Evolutionary conservation across 2,329 filamentous ascomycete species (phyloP), one percentile per base, ranked within the genome.

Genomic region (Arthrocladium fulminans): DNA sequence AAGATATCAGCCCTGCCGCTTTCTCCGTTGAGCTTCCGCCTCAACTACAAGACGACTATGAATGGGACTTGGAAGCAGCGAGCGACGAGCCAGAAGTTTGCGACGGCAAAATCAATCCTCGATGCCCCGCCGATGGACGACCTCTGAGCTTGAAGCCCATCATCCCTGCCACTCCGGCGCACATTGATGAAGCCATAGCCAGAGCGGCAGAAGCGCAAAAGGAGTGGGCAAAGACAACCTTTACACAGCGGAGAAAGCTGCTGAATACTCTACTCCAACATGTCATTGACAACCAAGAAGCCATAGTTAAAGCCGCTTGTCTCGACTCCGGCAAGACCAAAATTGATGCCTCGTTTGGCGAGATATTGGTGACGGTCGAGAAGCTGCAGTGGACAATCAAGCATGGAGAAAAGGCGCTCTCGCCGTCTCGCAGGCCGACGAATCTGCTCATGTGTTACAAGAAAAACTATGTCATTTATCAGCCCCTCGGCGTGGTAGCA

Each of bases 391-490:
- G 92, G 92, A 95, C 88, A 2, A 83, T 97, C 54, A 73, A 81
- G 55, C 88, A 98, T 67, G 92, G 92, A 58, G 89, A 96, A 67
- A 80, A 79, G 60, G 86, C 88, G 0, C 69, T 98, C 56, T 68
- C 68, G 29, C 79, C 87, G 0, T 83, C 84, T 54, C 72, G 73
- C 42, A 76, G 92, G 46, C 88, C 89, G 3, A 94, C 88, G 1
- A 96, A 94, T 65, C 74, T 95, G 39, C 76, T 98, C 54, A 94
- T 98, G 88, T 79, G 82, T 68, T 96, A 97, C 70, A 98, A 98
- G 75, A 81, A 79, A 64, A 96, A 96, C 63, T 83, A 82, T 53
- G 88, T 98, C 23, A 72, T 78, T 43, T 98, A 94, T 66, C 89
- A 98, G 67, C 90, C 92, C 12, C 72, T 97, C 17, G 92, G 92